Evolutionary conservation across 208 protist species (phyloP).

Genomic region (Acanthamoeba rhysodes): DNA sequence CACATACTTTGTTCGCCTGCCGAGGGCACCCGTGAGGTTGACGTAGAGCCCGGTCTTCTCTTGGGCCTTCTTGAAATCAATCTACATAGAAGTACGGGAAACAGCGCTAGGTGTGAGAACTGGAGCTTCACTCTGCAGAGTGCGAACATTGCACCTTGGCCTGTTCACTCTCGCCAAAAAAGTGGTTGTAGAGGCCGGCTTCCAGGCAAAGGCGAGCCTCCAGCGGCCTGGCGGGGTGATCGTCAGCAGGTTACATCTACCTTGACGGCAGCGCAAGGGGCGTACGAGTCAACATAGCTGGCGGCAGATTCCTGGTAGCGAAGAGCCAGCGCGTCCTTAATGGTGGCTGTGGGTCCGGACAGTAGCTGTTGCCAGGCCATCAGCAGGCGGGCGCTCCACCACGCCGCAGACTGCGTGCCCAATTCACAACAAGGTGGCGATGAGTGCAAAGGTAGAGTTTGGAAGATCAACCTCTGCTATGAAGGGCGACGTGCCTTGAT

Average conservation of each 20-base stretch:
- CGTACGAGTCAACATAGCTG: conserved; percentile 49
- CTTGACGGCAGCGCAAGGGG: background rate
- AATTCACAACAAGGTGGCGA: background rate
- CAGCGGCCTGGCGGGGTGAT: background rate
- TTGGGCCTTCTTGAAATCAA: conserved; percentile 22
- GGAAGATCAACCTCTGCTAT: background rate
- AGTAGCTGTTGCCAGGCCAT: conserved; percentile 48
- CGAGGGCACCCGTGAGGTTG: conserved; percentile 49
- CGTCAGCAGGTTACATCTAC: background rate
- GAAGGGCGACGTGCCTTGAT: background rate
- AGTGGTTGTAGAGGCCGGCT: conserved; percentile 4
- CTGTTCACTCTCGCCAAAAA: conserved; percentile 7
- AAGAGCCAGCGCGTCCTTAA: conserved; percentile 22
- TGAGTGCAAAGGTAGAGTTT: background rate
- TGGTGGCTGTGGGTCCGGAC: conserved; percentile 30
- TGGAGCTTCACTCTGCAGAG: background rate
- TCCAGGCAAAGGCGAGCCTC: conserved; percentile 24
- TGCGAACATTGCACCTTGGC: background rate
- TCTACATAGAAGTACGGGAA: background rate
- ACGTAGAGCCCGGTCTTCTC: conserved; percentile 57
- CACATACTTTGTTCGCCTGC: conserved; percentile 19
- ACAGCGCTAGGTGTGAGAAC: background rate
- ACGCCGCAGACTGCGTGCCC: background rate
- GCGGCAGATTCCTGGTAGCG: conserved; percentile 46
- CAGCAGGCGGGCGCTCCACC: conserved; percentile 43